These are phyloP conservation scores for Polyporus arcularius DNA, from an alignment of 768 basidiomycete genomes.

Conservation along the genomic window DNA sequence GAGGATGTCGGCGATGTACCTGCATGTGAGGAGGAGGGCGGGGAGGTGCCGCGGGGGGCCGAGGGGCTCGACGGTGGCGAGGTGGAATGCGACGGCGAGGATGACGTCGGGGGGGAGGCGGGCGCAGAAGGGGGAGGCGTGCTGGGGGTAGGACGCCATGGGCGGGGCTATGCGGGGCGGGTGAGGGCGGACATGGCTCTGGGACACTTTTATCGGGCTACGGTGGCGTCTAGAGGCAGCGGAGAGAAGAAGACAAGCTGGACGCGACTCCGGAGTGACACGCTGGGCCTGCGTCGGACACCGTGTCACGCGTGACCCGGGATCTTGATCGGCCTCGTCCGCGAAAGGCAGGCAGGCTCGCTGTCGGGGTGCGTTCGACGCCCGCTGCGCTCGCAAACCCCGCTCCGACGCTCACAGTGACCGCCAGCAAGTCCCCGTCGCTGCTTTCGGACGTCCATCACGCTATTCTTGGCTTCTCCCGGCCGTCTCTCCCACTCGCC, in stretches of 20 bases:
- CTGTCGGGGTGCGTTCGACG: background rate
- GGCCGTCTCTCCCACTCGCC: slow-evolving; percentile 13
- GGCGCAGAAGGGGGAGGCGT: slow-evolving; percentile 25
- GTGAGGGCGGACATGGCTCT: slow-evolving; percentile 13
- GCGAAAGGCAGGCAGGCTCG: background rate
- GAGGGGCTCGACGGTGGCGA: slow-evolving; percentile 41
- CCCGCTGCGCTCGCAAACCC: background rate
- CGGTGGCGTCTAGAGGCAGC: slow-evolving; percentile 10
- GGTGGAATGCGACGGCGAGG: slow-evolving; percentile 51
- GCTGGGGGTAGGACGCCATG: slow-evolving; percentile 17
- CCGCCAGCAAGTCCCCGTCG: slow-evolving; percentile 16
- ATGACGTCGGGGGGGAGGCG: slow-evolving; percentile 47
- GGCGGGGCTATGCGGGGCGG: slow-evolving; percentile 10
- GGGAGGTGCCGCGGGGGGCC: slow-evolving; percentile 50
- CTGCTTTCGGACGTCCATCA: slow-evolving; percentile 12
- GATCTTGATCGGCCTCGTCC: slow-evolving; percentile 9
- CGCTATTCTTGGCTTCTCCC: slow-evolving; percentile 15
- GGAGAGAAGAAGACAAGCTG: slow-evolving; percentile 11
- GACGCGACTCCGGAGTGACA: slow-evolving; percentile 1
- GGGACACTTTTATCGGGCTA: slow-evolving; percentile 11
- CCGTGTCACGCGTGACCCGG: background rate
- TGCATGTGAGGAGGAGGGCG: slow-evolving; percentile 50
- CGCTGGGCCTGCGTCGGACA: background rate
- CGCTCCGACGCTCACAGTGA: background rate
- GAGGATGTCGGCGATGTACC: slow-evolving; percentile 40